These are phyloP conservation scores for Mycena crocata DNA, from an alignment of 768 basidiomycete species.

Conservation along the genomic window DNA sequence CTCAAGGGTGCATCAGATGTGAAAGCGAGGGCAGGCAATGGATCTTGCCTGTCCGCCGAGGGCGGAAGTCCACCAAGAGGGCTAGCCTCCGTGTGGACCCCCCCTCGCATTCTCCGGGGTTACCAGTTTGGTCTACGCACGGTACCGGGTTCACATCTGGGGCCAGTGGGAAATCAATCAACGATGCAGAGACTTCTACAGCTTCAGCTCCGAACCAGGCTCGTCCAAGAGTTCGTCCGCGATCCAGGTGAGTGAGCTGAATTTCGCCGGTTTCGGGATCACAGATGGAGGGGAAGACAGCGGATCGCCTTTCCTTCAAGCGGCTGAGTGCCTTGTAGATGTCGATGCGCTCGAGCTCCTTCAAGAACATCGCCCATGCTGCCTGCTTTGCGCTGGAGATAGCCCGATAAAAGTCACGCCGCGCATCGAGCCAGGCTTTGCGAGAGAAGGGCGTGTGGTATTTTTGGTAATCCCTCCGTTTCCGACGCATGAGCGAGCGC, in stretches of 20 bases:
- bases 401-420: too few relatives aligned
- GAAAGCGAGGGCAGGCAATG: background rate
- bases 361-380: background rate
- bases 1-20: background rate
- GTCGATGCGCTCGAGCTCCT: background rate
- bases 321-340: background rate
- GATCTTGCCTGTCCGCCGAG: background rate
- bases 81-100: background rate
- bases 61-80: too few relatives aligned
- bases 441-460: background rate
- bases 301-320: too few relatives aligned
- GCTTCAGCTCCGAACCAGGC: too few relatives aligned
- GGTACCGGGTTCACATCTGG: background rate
- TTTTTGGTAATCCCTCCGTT: background rate
- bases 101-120: background rate
- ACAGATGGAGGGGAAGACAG: too few relatives aligned
- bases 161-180: too few relatives aligned
- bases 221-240: too few relatives aligned
- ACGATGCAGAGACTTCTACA: too few relatives aligned
- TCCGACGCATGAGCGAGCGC: background rate
- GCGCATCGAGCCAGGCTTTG: background rate
- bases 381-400: too few relatives aligned
- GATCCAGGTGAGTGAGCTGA: too few relatives aligned
- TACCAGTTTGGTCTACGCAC: too few relatives aligned
- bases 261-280: too few relatives aligned